Evolutionary conservation across 495 filamentous ascomycete genomes (phyloP), one percentile per base, ranked within the genome.

Genomic region (Penicillium tannophilum): DNA sequence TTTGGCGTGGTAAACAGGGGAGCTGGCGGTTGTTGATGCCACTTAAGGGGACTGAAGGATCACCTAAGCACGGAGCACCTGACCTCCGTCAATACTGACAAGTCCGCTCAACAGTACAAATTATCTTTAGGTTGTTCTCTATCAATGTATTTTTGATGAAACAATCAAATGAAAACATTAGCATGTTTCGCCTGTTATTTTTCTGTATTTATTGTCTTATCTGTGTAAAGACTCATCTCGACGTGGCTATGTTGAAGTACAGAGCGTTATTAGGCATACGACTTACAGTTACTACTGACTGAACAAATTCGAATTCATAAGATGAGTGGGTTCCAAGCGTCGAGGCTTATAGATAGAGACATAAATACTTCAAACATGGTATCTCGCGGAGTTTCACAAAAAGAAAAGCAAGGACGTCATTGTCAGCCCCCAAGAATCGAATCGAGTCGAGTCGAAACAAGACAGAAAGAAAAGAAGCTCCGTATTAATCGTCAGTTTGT

Each of bases 1-100:
- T 56, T 57, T 65, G 65, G 54, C 61, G 63, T 65, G 49, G 65
- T 64, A 62, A 65, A 69, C 64, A 69, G 59, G 64, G 48, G 48
- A 60, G 62, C 55, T 70, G 58, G 59, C 64, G 66, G 65, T 70
- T 41, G 63, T 67, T 71, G 68, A 68, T 70, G 67, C 63, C 67
- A 70, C 62, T 65, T 70, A 68, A 70, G 65, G 67, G 67, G 63
- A 62, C 55, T 33, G 43, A 35, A 57, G 46, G 64, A 65, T 65
- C 33, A 68, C 65, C 58, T 20, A 62, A 68, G 20, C 50, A 52
- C 48, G 26, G 48, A 31, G 48, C 12, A 28, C 45, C 45, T 24
- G 45, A 47, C 45, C 26, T 24, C 26, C 20, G 20, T 20, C 23
- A 45, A 11, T 45, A 49, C 23, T 28, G 11, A 41, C 39, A 41